A percentile compares a stretch with the other conserved stretches of the same genome.
These are phyloP conservation scores for Penicillium sp. DNA, from an alignment of 2,329 filamentous ascomycete species.

Conservation along the genomic window DNA sequence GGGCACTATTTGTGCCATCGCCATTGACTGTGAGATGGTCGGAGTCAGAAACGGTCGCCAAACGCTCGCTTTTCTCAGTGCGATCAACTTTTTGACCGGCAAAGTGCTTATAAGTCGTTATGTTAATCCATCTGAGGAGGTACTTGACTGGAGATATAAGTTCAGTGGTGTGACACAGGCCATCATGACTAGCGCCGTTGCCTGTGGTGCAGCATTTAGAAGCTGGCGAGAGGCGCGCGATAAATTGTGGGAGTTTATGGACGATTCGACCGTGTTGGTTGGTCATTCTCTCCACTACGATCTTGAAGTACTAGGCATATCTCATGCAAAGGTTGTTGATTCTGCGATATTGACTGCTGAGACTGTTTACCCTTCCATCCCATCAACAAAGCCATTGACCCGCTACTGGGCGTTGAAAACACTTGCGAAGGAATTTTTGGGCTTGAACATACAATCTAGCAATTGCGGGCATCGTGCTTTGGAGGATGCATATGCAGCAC, in stretches of 20 bases:
- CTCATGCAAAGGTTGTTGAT: conserved; percentile 7
- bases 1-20: not conserved
- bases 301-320: conserved; percentile 9
- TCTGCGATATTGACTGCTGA: conserved; percentile 2
- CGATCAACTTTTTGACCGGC: conserved; percentile 5
- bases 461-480: conserved; percentile 5
- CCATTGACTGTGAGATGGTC: conserved; percentile 12
- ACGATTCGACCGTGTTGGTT: conserved; percentile 5
- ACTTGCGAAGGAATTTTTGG: conserved; percentile 6
- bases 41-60: conserved; percentile 3
- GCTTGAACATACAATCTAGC: conserved; percentile 1
- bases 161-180: conserved; percentile 2
- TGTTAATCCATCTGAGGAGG: conserved; percentile 1
- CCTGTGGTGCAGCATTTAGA: conserved; percentile 4
- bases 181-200: conserved; percentile 6
- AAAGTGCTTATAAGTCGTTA: conserved; percentile 8
- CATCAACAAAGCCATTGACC: conserved; percentile 1
- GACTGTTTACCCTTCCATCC: conserved; percentile 3
- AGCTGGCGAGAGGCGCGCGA: conserved; percentile 8
- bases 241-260: conserved; percentile 6
- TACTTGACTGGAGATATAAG: conserved; percentile 6
- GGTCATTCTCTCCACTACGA: conserved; percentile 11
- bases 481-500: conserved; percentile 9
- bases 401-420: conserved; percentile 5
- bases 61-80: conserved; percentile 8